phyloP scores from a whole-genome alignment of 2,329 filamentous ascomycete species.

The Penicillium freii region DNA sequence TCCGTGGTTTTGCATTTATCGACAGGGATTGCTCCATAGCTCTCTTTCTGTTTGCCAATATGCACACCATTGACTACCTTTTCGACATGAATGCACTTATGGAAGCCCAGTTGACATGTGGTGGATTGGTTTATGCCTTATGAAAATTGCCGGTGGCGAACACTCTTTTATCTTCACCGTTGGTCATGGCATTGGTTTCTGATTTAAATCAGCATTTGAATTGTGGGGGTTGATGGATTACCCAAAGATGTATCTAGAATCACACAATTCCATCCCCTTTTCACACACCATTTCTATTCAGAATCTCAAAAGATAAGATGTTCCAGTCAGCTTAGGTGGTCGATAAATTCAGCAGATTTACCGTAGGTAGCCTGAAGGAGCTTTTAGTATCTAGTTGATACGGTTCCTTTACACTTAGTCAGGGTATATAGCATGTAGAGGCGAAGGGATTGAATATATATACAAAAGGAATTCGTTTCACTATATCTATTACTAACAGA shows the following conservation, averaged over 20 bases:
- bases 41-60: neutral
- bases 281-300: neutral
- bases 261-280: neutral
- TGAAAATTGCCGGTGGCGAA: constrained; percentile 11
- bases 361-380: neutral
- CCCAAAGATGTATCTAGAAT: neutral
- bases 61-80: neutral
- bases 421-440: neutral
- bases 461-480: neutral
- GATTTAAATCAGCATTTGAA: neutral
- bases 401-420: neutral
- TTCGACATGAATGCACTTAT: neutral
- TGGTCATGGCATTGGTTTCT: constrained; percentile 8
- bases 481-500: neutral
- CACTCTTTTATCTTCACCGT: constrained; percentile 17
- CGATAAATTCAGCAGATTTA: neutral
- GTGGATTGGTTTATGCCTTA: neutral
- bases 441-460: neutral
- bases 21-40: neutral
- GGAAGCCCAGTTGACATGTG: neutral
- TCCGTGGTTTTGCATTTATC: neutral
- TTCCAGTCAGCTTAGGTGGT: no score
- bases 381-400: neutral
- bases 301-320: neutral
- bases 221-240: neutral